Percentiles rank a stretch among this genome's conserved stretches.
Conservation (phyloP, 2,329 filamentous ascomycete genomes). For the Teratosphaeriaceae sp. region DNA sequence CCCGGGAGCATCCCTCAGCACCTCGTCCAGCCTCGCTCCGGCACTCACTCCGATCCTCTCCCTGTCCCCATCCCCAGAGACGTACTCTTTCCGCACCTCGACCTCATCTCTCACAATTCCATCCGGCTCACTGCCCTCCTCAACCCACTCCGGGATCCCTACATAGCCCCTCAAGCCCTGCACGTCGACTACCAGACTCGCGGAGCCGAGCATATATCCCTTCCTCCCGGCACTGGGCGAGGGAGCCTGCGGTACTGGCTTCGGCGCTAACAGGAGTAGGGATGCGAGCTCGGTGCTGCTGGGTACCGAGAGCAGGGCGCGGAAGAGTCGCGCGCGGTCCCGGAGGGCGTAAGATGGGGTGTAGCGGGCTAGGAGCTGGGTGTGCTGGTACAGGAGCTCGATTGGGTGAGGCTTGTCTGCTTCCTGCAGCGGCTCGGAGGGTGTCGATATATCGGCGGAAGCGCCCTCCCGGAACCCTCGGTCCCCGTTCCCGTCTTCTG, state of each 20-base stretch:
- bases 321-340: constrained; percentile 84
- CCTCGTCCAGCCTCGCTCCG: constrained; percentile 57
- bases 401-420: constrained; percentile 58
- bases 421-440: constrained; percentile 6
- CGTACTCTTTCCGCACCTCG: constrained; percentile 28
- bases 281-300: constrained; percentile 74
- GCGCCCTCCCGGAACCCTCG: constrained; percentile 18
- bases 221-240: constrained; percentile 81
- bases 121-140: constrained; percentile 72
- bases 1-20: constrained; percentile 35
- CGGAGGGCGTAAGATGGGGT: constrained; percentile 93
- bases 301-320: constrained; percentile 70
- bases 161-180: constrained; percentile 75
- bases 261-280: constrained; percentile 84
- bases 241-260: constrained; percentile 84
- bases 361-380: constrained; percentile 78
- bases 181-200: constrained; percentile 75
- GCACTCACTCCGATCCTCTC: constrained; percentile 43
- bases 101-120: constrained; percentile 59
- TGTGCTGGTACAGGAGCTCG: constrained; percentile 74
- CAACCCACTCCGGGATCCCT: constrained; percentile 76
- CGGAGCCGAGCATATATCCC: constrained; percentile 71
- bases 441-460: constrained; percentile 14
- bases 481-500: constrained; percentile 15
- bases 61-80: constrained; percentile 26